Evolutionary conservation across 768 basidiomycete genomes (phyloP).

Genomic region (Mycena vulgaris): DNA sequence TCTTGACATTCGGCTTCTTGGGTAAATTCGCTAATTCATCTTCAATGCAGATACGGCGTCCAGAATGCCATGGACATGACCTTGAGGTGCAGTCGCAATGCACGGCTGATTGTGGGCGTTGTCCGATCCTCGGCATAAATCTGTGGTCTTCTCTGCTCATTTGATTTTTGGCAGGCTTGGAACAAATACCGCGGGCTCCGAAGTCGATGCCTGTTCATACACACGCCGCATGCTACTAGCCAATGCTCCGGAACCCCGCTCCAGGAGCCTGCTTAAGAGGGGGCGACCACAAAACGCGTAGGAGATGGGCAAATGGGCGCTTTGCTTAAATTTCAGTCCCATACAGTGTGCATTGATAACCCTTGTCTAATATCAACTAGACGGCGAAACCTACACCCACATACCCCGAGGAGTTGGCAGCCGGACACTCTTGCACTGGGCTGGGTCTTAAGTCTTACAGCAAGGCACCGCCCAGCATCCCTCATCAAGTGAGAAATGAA

Average conservation of each 20-base stretch:
- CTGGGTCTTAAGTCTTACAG: too few species aligned
- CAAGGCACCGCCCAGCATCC: too few species aligned
- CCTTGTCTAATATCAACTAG: too few species aligned
- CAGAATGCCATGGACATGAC: slow-evolving; percentile 16
- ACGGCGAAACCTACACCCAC: too few species aligned
- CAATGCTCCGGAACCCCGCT: background rate
- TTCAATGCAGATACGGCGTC: slow-evolving; percentile 19
- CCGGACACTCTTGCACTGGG: background rate
- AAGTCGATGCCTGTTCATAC: slow-evolving; percentile 7
- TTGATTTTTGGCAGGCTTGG: slow-evolving; percentile 3
- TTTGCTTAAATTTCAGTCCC: background rate
- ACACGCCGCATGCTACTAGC: slow-evolving; percentile 6
- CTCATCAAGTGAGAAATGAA: too few species aligned
- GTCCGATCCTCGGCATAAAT: slow-evolving; percentile 14
- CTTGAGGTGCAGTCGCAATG: slow-evolving; percentile 23
- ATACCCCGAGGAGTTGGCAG: background rate
- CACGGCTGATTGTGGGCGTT: background rate
- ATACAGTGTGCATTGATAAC: too few species aligned
- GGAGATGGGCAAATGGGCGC: background rate
- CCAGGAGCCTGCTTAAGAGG: background rate
- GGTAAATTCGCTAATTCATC: slow-evolving; percentile 7
- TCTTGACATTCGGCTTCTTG: slow-evolving; percentile 31
- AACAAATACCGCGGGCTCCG: slow-evolving; percentile 24
- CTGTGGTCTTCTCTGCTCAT: slow-evolving; percentile 22
- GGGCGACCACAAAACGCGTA: background rate